A percentile compares a stretch with the other conserved stretches of the same genome.
phyloP scores from a whole-genome alignment of 2,329 filamentous ascomycete species.

The Fusarium tricinctum region DNA sequence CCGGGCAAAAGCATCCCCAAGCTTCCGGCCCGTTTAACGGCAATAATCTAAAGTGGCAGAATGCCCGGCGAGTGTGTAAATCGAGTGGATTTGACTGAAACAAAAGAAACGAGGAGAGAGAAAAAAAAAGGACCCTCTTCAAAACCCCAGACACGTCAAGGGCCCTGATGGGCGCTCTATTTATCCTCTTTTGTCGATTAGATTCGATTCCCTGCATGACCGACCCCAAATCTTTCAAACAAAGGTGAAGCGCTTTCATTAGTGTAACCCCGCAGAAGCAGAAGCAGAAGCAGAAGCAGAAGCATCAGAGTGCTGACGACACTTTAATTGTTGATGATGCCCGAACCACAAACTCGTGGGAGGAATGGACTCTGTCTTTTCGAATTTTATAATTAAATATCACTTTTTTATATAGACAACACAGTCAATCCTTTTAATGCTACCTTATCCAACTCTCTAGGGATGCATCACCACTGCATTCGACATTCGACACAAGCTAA shows the following conservation, averaged over 20 bases:
- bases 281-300: too few relatives aligned
- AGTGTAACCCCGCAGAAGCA: conserved; percentile 8
- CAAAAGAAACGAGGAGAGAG: neutral
- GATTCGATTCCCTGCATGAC: neutral
- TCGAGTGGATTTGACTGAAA: conserved; percentile 6
- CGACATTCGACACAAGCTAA: neutral
- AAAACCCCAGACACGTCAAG: conserved; percentile 5
- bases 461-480: neutral
- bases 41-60: conserved; percentile 1
- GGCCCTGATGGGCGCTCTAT: conserved; percentile 24
- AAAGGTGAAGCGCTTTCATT: neutral
- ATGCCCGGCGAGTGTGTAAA: neutral
- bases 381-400: too few relatives aligned
- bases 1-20: neutral
- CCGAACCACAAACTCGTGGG: neutral
- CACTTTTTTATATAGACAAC: too few relatives aligned
- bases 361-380: neutral
- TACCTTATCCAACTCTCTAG: neutral
- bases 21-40: conserved; percentile 29
- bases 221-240: conserved; percentile 5
- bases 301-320: conserved; percentile 8
- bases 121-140: neutral
- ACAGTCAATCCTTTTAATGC: too few relatives aligned
- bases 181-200: conserved; percentile 21
- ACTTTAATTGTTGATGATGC: neutral